Base-by-base conservation (phyloP, 257 asterid species). In the Linaria vulgaris region DNA sequence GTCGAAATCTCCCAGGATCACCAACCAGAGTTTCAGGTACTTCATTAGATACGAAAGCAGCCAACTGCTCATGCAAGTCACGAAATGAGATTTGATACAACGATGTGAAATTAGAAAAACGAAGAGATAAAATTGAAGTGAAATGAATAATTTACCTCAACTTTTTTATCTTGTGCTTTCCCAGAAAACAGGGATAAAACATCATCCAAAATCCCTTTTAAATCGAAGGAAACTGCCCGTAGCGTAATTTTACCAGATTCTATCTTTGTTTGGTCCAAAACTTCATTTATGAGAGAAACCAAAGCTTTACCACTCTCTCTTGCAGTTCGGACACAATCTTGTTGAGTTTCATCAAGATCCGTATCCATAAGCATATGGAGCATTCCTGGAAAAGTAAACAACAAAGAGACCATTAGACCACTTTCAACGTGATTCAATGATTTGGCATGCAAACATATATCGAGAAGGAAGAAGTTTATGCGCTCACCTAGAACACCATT, bases 231-330 rank as follows among this genome's bases (percentile, higher is more conserved):
- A 67, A 73, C 78, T 48, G 72, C 91, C 82, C 87, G 96, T 12
- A 94, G 99, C 92, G 90, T 97, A 10, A 94, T 95, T 70, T 85
- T 94, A 39, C 99, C 99, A 21, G 97, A 87, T 69, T 94, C 99
- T n/a, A 94, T 94, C 83, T 94, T 94, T 10, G 99, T 96, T 73
- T 67, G 95, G 85, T 94, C 99, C 76, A 94, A 72, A 61, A 94
- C 96, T 73, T 90, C 96, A 52, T 94, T 94, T 66, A 94, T 87
- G 67, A 94, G 95, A n/a, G 99, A 87, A 65, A 94, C 96, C 72
- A 94, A 72, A 66, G 99, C 97, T 81, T 83, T 90, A 54, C 99
- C 99, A 73, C 99, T 94, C 72, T 90, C 99, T 73, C 95, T 88
- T 30, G 99, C 99, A 44, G 95, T 90, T 78, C 90, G 76, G 24